Percentiles rank a stretch among this genome's conserved stretches.
These are phyloP conservation scores for Waltergamsia citrina DNA, from an alignment of 2,329 filamentous ascomycete genomes.

Conservation along the genomic window DNA sequence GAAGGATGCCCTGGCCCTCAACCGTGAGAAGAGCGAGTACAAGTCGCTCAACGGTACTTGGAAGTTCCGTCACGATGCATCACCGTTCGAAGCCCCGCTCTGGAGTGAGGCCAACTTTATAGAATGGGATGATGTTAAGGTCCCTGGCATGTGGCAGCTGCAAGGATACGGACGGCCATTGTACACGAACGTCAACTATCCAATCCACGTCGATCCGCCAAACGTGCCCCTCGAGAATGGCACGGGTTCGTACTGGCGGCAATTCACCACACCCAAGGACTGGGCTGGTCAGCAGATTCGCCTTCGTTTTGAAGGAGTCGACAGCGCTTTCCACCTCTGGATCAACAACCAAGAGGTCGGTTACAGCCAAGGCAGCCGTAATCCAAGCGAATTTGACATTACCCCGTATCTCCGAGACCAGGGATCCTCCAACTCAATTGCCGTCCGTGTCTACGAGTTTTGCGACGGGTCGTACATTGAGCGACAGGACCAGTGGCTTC, in stretches of 20 bases:
- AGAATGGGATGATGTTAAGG: constrained; percentile 42
- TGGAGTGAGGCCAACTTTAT: constrained; percentile 7
- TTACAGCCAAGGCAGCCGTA: constrained; percentile 64
- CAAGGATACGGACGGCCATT: constrained; percentile 54
- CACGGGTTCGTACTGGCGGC: constrained; percentile 51
- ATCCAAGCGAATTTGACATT: constrained; percentile 66
- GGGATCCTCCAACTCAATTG: constrained; percentile 42
- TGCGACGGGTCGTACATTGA: constrained; percentile 67
- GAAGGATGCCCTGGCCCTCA: constrained; percentile 34
- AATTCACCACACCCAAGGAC: constrained; percentile 40
- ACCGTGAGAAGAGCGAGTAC: constrained; percentile 21
- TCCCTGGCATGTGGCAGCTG: constrained; percentile 58
- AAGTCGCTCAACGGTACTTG: constrained; percentile 33
- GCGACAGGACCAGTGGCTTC: constrained; percentile 63
- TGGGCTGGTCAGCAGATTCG: constrained; percentile 46
- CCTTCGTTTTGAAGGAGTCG: constrained; percentile 67
- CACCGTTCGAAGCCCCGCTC: constrained; percentile 14
- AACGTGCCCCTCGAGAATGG: constrained; percentile 55
- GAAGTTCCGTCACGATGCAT: constrained; percentile 22
- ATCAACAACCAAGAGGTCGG: constrained; percentile 59
- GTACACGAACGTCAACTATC: constrained; percentile 62
- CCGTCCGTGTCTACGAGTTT: constrained; percentile 62
- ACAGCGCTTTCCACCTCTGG: constrained; percentile 63
- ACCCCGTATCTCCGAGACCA: constrained; percentile 34
- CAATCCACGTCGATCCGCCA: constrained; percentile 58